Percentiles rank a stretch among this genome's conserved stretches.
phyloP scores from a whole-genome alignment of 2,329 filamentous ascomycete species.

The Tympanopsis confertula region DNA sequence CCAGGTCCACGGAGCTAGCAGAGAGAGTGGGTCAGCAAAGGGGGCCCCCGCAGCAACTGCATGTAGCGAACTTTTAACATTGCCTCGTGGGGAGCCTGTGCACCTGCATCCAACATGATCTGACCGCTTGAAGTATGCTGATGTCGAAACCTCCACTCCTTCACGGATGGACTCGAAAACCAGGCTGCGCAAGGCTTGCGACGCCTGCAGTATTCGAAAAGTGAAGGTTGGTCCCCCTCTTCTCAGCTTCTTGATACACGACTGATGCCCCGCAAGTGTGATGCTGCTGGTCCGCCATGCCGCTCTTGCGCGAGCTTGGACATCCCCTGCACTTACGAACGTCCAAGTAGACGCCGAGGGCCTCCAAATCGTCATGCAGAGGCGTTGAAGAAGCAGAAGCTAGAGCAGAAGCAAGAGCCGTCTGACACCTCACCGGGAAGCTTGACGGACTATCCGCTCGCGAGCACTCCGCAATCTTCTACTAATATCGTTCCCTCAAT shows the following conservation, averaged over 20 bases:
- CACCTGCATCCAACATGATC: no score
- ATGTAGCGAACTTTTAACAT: no score
- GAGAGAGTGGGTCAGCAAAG: no score
- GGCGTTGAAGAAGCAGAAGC: conserved; percentile 48
- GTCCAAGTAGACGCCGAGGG: conserved; percentile 50
- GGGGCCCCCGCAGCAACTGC: no score
- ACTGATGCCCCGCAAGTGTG: conserved; percentile 32
- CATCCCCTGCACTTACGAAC: conserved; percentile 56
- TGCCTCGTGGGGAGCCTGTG: no score
- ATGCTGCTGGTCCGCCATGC: conserved; percentile 55
- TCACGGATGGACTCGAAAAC: conserved; percentile 1
- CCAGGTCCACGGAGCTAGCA: no score
- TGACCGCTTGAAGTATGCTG: no score
- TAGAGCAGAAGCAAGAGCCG: conserved; percentile 16
- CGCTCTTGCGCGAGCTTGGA: conserved; percentile 51
- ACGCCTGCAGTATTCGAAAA: conserved; percentile 38
- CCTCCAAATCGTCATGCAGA: conserved; percentile 58
- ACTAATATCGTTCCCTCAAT: conserved; percentile 29
- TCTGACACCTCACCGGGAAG: not conserved
- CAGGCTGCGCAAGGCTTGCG: conserved; percentile 35
- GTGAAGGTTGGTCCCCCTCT: conserved; percentile 28
- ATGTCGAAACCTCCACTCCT: no score
- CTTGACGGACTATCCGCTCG: not conserved
- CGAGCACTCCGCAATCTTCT: conserved; percentile 12
- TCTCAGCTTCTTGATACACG: conserved; percentile 1